A percentile compares a stretch with the other conserved stretches of the same genome.
These are phyloP conservation scores for Cordyceps cateniannulata DNA, from an alignment of 2,329 filamentous ascomycete species.

Conservation along the genomic window DNA sequence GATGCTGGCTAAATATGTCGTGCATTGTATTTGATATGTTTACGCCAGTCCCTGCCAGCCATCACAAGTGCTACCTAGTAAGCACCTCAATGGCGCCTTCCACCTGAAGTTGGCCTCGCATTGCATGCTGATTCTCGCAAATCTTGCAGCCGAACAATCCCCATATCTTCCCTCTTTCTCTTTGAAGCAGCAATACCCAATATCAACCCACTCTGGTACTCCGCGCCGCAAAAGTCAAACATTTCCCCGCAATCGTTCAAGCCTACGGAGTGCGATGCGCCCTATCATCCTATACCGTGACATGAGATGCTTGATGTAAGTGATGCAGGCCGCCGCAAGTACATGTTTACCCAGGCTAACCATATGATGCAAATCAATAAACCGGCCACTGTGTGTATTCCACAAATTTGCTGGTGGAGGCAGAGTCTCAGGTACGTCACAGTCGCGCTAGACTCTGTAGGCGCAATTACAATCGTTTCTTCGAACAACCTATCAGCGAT, in stretches of 20 bases:
- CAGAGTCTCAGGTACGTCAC: neutral
- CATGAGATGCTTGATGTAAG: neutral
- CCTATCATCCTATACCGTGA: neutral
- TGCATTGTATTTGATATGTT: neutral
- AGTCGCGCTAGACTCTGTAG: neutral
- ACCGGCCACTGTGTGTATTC: neutral
- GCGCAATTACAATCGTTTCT: neutral
- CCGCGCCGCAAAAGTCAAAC: neutral
- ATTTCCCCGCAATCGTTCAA: neutral
- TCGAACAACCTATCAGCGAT: neutral
- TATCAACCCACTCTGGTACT: too few species aligned
- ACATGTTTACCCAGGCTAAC: neutral
- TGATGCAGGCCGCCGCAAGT: neutral
- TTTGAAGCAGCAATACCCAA: neutral
- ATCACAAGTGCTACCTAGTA: neutral
- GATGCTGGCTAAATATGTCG: neutral
- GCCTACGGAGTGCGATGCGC: neutral
- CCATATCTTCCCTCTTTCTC: neutral
- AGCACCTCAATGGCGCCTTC: conserved; percentile 3
- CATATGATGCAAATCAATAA: neutral
- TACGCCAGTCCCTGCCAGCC: neutral
- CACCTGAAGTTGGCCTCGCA: neutral
- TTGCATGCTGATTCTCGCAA: neutral
- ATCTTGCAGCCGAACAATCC: neutral
- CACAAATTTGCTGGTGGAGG: too few species aligned